Evolutionary conservation across 2,329 filamentous ascomycete species (phyloP).

Genomic region (Aspergillus intermedius): DNA sequence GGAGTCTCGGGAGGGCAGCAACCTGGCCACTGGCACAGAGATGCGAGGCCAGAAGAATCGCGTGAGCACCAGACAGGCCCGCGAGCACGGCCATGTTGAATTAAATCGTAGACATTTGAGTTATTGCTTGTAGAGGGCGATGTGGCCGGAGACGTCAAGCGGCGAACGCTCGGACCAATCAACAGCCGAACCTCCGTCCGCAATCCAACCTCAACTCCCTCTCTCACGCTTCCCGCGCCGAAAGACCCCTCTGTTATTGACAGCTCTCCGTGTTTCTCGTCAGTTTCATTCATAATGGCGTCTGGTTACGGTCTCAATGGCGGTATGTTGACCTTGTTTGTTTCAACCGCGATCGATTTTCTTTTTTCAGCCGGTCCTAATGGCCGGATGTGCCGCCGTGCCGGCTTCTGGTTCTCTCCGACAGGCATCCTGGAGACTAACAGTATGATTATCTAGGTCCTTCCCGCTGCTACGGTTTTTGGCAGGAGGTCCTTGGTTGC

Average conservation of each 20-base stretch:
- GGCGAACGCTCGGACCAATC: conserved; percentile 12
- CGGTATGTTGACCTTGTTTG: conserved; percentile 33
- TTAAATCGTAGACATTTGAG: too few species aligned
- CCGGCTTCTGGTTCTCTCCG: conserved; percentile 1
- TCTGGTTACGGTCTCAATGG: conserved; percentile 51
- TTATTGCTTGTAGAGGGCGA: conserved; percentile 14
- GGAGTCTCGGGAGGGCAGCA: conserved; percentile 45
- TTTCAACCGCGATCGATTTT: background rate
- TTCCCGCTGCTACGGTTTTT: conserved; percentile 94
- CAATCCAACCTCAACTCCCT: background rate
- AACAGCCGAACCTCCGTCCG: background rate
- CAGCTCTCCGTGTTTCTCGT: conserved; percentile 8
- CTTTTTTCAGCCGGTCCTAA: conserved; percentile 1
- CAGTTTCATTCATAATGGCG: conserved; percentile 36
- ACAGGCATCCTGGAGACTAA: conserved; percentile 17
- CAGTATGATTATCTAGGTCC: conserved; percentile 44
- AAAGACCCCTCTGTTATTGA: conserved; percentile 11
- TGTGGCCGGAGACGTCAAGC: conserved; percentile 18
- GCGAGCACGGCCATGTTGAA: conserved; percentile 30
- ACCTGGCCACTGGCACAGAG: conserved; percentile 51
- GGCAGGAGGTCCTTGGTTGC: conserved; percentile 97
- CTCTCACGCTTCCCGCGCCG: conserved; percentile 10
- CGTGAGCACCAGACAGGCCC: conserved; percentile 49
- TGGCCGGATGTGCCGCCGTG: conserved; percentile 6
- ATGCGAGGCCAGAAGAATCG: conserved; percentile 53